Evolutionary conservation across 805 yeast genomes (phyloP).

Genomic region (Candida peoriensis): DNA sequence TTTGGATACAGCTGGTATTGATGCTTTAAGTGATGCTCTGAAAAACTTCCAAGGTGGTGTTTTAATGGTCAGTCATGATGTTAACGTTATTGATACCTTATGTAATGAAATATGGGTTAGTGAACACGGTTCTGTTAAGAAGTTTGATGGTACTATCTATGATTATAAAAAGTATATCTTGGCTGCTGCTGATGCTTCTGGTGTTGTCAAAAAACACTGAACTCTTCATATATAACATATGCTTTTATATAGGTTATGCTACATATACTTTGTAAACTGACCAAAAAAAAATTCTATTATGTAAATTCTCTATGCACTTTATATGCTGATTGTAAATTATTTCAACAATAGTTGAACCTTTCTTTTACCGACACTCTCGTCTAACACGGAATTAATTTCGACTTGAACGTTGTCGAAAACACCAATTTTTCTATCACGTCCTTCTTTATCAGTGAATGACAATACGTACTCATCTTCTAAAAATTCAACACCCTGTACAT

Average conservation of each 20-base stretch:
- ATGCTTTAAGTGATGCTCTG: conserved; percentile 89
- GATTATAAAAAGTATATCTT: conserved; percentile 89
- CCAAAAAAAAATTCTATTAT: no score
- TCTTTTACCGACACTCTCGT: conserved; percentile 87
- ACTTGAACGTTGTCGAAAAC: conserved; percentile 87
- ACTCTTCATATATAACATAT: no score
- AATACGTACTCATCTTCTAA: conserved; percentile 77
- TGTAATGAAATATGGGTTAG: conserved; percentile 96
- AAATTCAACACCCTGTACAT: conserved; percentile 55
- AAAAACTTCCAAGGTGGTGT: conserved; percentile 91
- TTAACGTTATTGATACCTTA: conserved; percentile 78
- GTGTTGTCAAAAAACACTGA: conserved; percentile 89
- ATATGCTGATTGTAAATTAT: conserved; percentile 19
- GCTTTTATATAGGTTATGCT: no score
- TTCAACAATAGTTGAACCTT: conserved; percentile 71
- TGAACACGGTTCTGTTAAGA: conserved; percentile 75
- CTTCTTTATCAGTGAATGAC: conserved; percentile 46
- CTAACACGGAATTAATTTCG: conserved; percentile 74
- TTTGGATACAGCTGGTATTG: conserved; percentile 96
- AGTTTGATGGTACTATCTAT: conserved; percentile 75
- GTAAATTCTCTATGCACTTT: not conserved
- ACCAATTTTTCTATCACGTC: conserved; percentile 43
- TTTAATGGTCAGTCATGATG: conserved; percentile 97
- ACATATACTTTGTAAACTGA: no score
- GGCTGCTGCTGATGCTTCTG: conserved; percentile 69